phyloP scores from a whole-genome alignment of 1,284 basidiomycete genomes.

The Chalciporus piperatoides region DNA sequence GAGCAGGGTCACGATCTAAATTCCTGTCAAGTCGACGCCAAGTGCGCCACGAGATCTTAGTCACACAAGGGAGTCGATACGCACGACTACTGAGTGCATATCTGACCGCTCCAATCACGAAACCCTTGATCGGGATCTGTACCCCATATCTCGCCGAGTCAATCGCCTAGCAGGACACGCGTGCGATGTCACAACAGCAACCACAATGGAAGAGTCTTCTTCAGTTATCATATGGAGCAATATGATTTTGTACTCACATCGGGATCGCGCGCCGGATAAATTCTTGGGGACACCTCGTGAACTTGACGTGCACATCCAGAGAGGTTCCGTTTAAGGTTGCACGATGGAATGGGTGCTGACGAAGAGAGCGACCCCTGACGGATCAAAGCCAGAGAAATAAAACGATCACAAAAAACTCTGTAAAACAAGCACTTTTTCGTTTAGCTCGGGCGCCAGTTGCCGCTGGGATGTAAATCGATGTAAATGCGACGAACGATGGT shows the following conservation, averaged over 20 bases:
- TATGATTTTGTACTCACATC: conserved; percentile 1
- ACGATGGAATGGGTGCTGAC: conserved; percentile 9
- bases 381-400: conserved; percentile 23
- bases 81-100: conserved; percentile 1
- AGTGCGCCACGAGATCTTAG: conserved; percentile 3
- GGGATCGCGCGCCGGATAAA: conserved; percentile 18
- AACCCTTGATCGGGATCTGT: conserved; percentile 15
- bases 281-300: conserved; percentile 1
- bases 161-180: conserved; percentile 1
- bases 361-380: conserved; percentile 22
- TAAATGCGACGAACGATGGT: conserved; percentile 1
- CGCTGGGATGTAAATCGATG: conserved; percentile 6
- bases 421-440: conserved; percentile 8
- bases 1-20: conserved; percentile 13
- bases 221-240: conserved; percentile 11
- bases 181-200: conserved; percentile 14
- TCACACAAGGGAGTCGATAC: conserved; percentile 11
- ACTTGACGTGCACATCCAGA: conserved; percentile 6
- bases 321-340: conserved; percentile 10
- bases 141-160: conserved; percentile 24
- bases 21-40: conserved; percentile 3
- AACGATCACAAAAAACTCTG: conserved; percentile 4
- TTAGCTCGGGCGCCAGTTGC: conserved; percentile 7
- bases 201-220: conserved; percentile 17
- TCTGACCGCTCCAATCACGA: conserved; percentile 1